These are phyloP conservation scores for Parafenestella ontariensis DNA, from an alignment of 2,329 filamentous ascomycete species.

Conservation along the genomic window DNA sequence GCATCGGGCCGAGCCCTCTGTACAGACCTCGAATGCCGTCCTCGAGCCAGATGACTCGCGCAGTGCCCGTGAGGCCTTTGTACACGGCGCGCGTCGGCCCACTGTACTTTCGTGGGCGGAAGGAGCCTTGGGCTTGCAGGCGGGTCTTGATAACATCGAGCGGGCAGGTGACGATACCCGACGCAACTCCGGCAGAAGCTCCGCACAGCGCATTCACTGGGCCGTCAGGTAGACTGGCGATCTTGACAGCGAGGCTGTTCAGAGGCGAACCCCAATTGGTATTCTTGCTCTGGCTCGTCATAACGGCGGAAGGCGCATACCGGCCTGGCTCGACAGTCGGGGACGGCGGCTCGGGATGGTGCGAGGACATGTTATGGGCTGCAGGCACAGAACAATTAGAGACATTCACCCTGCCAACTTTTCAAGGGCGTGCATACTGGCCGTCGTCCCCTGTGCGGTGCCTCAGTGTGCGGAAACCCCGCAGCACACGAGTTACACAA, in stretches of 20 bases:
- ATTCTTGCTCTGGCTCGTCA: slow-evolving; percentile 22
- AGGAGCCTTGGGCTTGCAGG: slow-evolving; percentile 91
- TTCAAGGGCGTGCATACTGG: slow-evolving; percentile 35
- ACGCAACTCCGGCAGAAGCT: slow-evolving; percentile 88
- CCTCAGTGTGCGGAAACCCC: slow-evolving; percentile 53
- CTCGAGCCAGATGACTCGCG: slow-evolving; percentile 81
- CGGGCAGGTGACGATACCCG: slow-evolving; percentile 92
- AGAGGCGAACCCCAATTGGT: slow-evolving; percentile 30
- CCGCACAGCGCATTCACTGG: slow-evolving; percentile 84
- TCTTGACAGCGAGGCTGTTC: slow-evolving; percentile 49
- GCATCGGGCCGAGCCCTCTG: slow-evolving; percentile 89
- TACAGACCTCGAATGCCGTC: slow-evolving; percentile 93
- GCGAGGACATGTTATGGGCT: slow-evolving; percentile 48
- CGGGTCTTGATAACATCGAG: slow-evolving; percentile 99
- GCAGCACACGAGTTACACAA: slow-evolving; percentile 52
- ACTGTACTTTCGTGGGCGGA: slow-evolving; percentile 62
- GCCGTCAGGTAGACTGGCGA: slow-evolving; percentile 59
- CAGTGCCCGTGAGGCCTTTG: slow-evolving; percentile 85
- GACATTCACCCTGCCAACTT: slow-evolving; percentile 2
- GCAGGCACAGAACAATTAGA: slow-evolving; percentile 31
- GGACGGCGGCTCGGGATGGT: slow-evolving; percentile 47
- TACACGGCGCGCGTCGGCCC: slow-evolving; percentile 69
- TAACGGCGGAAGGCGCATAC: slow-evolving; percentile 42
- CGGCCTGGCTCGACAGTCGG: slow-evolving; percentile 38
- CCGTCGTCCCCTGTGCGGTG: slow-evolving; percentile 48